Conservation (phyloP, 2,329 filamentous ascomycete genomes). For the Botrytis byssoidea region DNA sequence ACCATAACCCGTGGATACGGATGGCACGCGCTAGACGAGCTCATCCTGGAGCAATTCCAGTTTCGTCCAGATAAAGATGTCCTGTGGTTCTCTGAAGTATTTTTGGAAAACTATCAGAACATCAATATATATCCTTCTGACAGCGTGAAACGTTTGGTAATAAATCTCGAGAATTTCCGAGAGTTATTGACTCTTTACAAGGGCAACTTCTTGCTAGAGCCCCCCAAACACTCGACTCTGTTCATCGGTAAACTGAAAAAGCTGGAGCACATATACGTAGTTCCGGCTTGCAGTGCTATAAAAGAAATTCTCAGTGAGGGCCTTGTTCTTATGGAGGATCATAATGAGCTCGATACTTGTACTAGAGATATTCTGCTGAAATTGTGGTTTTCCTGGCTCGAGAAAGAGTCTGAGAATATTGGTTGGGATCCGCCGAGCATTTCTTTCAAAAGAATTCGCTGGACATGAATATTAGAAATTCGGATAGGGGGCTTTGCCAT, state of each 20-base stretch:
- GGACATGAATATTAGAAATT: background rate
- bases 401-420: background rate
- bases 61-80: background rate
- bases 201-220: fast-evolving
- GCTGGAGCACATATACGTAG: background rate
- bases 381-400: background rate
- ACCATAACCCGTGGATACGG: background rate
- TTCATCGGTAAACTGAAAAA: background rate
- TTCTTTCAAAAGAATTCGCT: background rate
- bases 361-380: fast-evolving
- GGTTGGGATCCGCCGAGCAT: background rate
- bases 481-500: background rate
- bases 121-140: background rate
- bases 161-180: fast-evolving
- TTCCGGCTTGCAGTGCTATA: background rate
- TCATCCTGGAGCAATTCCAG: background rate
- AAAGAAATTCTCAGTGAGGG: background rate
- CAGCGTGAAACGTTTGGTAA: background rate
- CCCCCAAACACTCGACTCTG: background rate
- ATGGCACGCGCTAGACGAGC: background rate
- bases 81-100: background rate
- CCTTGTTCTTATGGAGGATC: background rate
- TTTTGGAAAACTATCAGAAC: background rate
- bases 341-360: fast-evolving
- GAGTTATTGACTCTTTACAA: background rate